phyloP scores from a whole-genome alignment of 768 basidiomycete genomes.

The Xerocomus brunneocitrinus region DNA sequence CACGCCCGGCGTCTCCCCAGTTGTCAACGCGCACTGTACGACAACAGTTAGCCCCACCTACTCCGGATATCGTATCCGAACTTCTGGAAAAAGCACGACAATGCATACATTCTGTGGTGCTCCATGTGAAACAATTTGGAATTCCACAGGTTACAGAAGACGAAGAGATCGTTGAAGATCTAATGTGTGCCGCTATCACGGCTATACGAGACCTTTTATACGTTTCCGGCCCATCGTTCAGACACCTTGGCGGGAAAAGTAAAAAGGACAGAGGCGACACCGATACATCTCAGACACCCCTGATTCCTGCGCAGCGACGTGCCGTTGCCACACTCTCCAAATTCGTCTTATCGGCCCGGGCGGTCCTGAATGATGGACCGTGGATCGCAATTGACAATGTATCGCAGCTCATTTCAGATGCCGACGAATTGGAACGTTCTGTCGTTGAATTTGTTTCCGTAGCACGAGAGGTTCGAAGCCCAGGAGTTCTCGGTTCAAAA shows the following conservation, averaged over 20 bases:
- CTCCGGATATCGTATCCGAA: slow-evolving; percentile 55
- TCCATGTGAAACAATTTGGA: slow-evolving; percentile 50
- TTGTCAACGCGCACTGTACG: slow-evolving; percentile 32
- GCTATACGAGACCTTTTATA: slow-evolving; percentile 70
- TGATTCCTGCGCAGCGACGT: slow-evolving; percentile 76
- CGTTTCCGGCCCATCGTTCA: slow-evolving; percentile 51
- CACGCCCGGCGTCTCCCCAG: neutral
- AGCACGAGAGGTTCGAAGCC: slow-evolving; percentile 42
- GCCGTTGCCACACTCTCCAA: slow-evolving; percentile 85
- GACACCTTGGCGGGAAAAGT: slow-evolving; percentile 47
- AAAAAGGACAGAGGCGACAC: slow-evolving; percentile 24
- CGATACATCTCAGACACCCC: slow-evolving; percentile 46
- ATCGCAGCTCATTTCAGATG: slow-evolving; percentile 61
- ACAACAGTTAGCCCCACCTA: slow-evolving; percentile 46
- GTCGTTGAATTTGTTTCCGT: slow-evolving; percentile 63
- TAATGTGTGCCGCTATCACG: slow-evolving; percentile 56
- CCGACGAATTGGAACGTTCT: slow-evolving; percentile 67
- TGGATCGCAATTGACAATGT: slow-evolving; percentile 22
- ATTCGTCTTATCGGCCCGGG: slow-evolving; percentile 80
- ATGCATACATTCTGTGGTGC: slow-evolving; percentile 57
- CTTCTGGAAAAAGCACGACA: slow-evolving; percentile 52
- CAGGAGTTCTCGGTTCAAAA: slow-evolving; percentile 28
- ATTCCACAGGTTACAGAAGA: slow-evolving; percentile 47
- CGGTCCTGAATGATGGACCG: slow-evolving; percentile 50
- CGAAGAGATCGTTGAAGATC: slow-evolving; percentile 53